Evolutionary conservation across 768 basidiomycete species (phyloP).

Genomic region (Amanita muscaria): DNA sequence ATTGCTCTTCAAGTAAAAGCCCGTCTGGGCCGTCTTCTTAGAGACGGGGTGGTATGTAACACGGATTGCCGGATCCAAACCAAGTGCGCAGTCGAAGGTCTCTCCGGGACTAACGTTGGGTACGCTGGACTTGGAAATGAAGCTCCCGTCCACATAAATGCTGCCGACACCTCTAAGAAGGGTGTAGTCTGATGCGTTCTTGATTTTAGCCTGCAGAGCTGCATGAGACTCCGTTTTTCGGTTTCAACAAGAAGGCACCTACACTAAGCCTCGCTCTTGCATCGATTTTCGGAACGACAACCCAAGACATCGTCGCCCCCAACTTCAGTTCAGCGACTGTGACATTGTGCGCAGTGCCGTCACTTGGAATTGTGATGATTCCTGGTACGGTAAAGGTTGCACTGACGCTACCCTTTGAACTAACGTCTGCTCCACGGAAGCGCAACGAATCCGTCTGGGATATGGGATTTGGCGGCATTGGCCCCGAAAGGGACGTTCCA

Average conservation of each 20-base stretch:
- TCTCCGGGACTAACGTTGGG: slow-evolving; percentile 29
- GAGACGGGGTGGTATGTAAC: slow-evolving; percentile 28
- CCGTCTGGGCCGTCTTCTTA: slow-evolving; percentile 24
- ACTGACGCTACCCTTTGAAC: slow-evolving; percentile 22
- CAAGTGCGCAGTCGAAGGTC: slow-evolving; percentile 31
- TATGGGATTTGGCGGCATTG: neutral
- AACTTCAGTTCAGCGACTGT: slow-evolving; percentile 24
- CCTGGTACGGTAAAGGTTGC: slow-evolving; percentile 27
- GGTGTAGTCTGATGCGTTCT: slow-evolving; percentile 31
- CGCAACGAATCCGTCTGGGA: neutral
- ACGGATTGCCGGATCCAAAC: slow-evolving; percentile 31
- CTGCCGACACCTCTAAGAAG: slow-evolving; percentile 27
- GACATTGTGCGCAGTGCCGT: slow-evolving; percentile 22
- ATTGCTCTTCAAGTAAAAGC: slow-evolving; percentile 25
- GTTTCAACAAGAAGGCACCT: neutral
- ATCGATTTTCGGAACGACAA: slow-evolving; percentile 28
- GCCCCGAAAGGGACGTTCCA: neutral
- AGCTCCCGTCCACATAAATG: slow-evolving; percentile 34
- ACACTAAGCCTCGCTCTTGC: slow-evolving; percentile 25
- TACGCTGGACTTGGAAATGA: slow-evolving; percentile 27
- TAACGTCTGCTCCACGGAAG: slow-evolving; percentile 8
- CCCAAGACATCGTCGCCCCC: slow-evolving; percentile 27
- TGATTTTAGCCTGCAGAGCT: slow-evolving; percentile 24
- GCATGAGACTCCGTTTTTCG: too few species aligned
- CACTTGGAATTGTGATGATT: slow-evolving; percentile 23